These are phyloP conservation scores for Apiospora pterosperma DNA, from an alignment of 2,329 filamentous ascomycete species.

Conservation along the genomic window DNA sequence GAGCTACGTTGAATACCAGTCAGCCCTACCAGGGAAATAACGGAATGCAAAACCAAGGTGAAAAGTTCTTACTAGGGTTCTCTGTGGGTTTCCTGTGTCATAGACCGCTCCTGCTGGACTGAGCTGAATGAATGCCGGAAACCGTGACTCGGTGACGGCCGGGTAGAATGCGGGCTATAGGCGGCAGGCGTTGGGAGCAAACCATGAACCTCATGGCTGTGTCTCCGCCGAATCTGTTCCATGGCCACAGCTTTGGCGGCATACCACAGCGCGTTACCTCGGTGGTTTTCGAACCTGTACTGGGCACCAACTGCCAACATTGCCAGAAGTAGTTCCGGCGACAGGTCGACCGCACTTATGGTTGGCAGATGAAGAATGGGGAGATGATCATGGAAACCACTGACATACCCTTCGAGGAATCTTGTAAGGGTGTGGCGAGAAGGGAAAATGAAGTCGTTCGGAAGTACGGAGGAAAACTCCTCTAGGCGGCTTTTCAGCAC, in stretches of 20 bases:
- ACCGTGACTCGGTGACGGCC: constrained; percentile 54
- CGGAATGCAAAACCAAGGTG: neutral
- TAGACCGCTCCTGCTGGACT: constrained; percentile 52
- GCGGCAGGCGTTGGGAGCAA: constrained; percentile 54
- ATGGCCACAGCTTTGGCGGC: constrained; percentile 55
- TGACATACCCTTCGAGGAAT: constrained; percentile 68
- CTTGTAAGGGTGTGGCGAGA: constrained; percentile 66
- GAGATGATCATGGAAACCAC: constrained; percentile 58
- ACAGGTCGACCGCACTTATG: constrained; percentile 59
- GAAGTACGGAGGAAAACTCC: constrained; percentile 58
- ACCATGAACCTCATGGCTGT: constrained; percentile 55
- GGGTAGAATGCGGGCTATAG: constrained; percentile 58
- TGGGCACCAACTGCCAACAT: constrained; percentile 66
- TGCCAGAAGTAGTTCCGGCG: constrained; percentile 64
- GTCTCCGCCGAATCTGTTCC: constrained; percentile 55
- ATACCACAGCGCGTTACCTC: constrained; percentile 59
- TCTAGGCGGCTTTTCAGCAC: constrained; percentile 56
- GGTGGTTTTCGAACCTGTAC: constrained; percentile 59
- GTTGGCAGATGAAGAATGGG: constrained; percentile 67
- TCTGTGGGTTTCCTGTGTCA: constrained; percentile 55
- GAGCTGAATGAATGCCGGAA: constrained; percentile 58
- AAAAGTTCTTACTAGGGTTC: constrained; percentile 51
- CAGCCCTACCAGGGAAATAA: constrained; percentile 6
- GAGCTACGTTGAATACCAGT: constrained; percentile 35
- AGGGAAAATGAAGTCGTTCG: constrained; percentile 63